Conservation (phyloP, 768 basidiomycete genomes). For the Suillus plorans region DNA sequence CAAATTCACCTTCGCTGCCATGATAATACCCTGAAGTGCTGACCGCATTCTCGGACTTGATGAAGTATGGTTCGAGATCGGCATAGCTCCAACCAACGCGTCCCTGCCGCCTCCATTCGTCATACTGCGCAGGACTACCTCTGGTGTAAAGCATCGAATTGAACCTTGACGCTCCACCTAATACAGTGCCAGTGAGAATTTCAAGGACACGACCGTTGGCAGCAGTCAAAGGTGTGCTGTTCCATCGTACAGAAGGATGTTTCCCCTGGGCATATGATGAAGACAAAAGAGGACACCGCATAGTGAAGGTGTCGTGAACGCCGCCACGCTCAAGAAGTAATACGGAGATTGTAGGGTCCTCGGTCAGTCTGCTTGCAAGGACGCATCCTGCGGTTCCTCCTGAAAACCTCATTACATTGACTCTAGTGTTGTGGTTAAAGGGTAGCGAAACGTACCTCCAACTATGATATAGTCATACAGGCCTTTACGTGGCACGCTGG, state of each 20-base stretch:
- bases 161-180: constrained; percentile 49
- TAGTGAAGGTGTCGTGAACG: constrained; percentile 25
- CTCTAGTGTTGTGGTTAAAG: background rate
- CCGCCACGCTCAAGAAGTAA: constrained; percentile 37
- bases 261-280: constrained; percentile 17
- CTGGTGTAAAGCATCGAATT: constrained; percentile 40
- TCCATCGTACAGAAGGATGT: background rate
- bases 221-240: background rate
- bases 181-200: constrained; percentile 22
- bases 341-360: constrained; percentile 28
- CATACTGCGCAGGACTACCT: constrained; percentile 31
- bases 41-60: constrained; percentile 30
- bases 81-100: constrained; percentile 36
- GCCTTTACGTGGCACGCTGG: background rate
- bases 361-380: constrained; percentile 38
- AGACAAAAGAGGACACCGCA: constrained; percentile 33
- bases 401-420: background rate
- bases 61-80: constrained; percentile 33
- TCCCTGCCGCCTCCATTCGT: constrained; percentile 29
- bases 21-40: constrained; percentile 5
- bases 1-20: constrained; percentile 2
- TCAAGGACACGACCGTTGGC: background rate
- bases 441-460: constrained; percentile 1
- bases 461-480: constrained; percentile 14
- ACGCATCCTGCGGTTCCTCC: constrained; percentile 43